These are phyloP conservation scores for Spencermartinsiella ligniputridi DNA, from an alignment of 1,139 yeast genomes.

Conservation along the genomic window DNA sequence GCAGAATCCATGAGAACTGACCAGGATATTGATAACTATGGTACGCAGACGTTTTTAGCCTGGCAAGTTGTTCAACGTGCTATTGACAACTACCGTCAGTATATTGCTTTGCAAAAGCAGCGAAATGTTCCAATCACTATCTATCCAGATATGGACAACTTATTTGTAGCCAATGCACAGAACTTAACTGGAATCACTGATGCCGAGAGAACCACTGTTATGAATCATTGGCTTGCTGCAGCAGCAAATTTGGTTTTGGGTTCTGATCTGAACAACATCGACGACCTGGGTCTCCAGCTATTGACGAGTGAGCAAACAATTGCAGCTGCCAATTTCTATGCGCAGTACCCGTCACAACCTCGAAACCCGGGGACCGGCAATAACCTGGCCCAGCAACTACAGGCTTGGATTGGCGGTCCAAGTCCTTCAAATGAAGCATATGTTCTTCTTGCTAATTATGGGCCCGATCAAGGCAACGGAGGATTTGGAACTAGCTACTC, in stretches of 20 bases:
- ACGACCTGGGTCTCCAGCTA: constrained; percentile 9
- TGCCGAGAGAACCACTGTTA: constrained; percentile 8
- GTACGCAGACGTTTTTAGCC: constrained; percentile 6
- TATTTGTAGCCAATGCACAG: constrained; percentile 10
- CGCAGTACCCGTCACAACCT: constrained; percentile 12
- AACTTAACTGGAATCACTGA: constrained; percentile 9
- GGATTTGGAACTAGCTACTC: constrained; percentile 5
- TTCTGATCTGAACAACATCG: constrained; percentile 9
- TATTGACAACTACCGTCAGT: constrained; percentile 12
- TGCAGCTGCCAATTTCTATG: constrained; percentile 8
- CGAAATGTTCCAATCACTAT: constrained; percentile 9
- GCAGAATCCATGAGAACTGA: constrained; percentile 14
- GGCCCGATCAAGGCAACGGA: constrained; percentile 12
- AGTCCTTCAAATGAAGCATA: constrained; percentile 7
- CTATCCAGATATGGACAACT: constrained; percentile 14
- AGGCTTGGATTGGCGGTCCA: constrained; percentile 14
- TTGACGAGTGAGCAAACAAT: constrained; percentile 6
- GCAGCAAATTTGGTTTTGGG: constrained; percentile 12
- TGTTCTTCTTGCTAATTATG: constrained; percentile 12
- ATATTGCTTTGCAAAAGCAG: constrained; percentile 6
- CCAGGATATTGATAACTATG: constrained; percentile 12
- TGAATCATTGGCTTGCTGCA: constrained; percentile 14
- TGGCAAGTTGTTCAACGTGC: constrained; percentile 13
- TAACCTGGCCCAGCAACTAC: constrained; percentile 10
- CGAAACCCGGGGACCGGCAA: constrained; percentile 12